Percentiles rank a stretch among this genome's conserved stretches.
These are phyloP conservation scores for Boletus rubropictus DNA, from an alignment of 768 basidiomycete genomes.

Conservation along the genomic window DNA sequence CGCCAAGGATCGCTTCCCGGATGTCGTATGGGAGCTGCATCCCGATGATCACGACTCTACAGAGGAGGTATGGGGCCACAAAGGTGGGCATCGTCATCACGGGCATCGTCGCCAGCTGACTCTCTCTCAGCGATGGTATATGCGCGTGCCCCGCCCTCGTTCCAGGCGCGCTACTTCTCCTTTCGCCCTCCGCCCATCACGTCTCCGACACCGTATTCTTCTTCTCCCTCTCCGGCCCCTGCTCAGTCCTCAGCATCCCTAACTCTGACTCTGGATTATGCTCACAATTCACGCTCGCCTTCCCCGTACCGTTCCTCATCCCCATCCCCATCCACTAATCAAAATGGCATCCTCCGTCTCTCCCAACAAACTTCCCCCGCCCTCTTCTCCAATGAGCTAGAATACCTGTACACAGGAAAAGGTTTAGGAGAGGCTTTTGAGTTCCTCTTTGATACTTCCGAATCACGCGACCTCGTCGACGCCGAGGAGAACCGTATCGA, in stretches of 20 bases:
- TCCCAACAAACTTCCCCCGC: conserved; percentile 66
- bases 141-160: conserved; percentile 87
- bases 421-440: conserved; percentile 85
- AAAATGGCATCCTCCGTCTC: conserved; percentile 50
- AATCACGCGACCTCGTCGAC: conserved; percentile 39
- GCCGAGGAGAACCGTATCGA: conserved; percentile 60
- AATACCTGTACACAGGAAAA: conserved; percentile 91
- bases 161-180: conserved; percentile 85
- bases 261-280: conserved; percentile 39
- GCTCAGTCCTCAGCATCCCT: conserved; percentile 61
- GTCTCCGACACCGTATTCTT: conserved; percentile 45
- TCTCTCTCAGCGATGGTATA: conserved; percentile 74
- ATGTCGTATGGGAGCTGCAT: conserved; percentile 88
- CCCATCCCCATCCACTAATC: conserved; percentile 41
- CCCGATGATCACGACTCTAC: conserved; percentile 44
- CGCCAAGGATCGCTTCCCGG: conserved; percentile 91
- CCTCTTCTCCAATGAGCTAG: conserved; percentile 84
- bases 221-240: conserved; percentile 47
- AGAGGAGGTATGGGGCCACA: conserved; percentile 85
- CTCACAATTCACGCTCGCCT: conserved; percentile 39
- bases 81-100: conserved; percentile 52
- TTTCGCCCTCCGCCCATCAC: conserved; percentile 54
- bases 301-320: conserved; percentile 43
- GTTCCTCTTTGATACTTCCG: conserved; percentile 69
- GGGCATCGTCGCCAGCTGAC: background rate